Percentiles rank a stretch among this genome's conserved stretches.
phyloP scores from a whole-genome alignment of 179 eudicot species.

The Drosera spatulata region DNA sequence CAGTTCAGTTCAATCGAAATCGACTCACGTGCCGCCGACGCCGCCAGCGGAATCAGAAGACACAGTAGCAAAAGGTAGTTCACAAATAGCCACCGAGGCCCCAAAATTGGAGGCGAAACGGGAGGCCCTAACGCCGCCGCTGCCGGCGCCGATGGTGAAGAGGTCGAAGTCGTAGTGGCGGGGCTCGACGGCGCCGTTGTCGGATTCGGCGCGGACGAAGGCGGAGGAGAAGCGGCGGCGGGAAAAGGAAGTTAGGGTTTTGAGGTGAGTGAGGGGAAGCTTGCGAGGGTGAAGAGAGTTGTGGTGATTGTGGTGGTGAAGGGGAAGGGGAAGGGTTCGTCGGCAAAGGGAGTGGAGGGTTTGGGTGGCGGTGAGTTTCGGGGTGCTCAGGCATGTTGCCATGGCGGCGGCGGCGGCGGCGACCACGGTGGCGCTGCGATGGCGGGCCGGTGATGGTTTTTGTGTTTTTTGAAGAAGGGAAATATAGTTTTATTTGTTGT shows the following conservation, averaged over 20 bases:
- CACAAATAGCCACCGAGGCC: constrained; percentile 51
- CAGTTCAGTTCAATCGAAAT: too few relatives aligned
- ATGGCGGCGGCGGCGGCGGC: too few relatives aligned
- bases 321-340: constrained; percentile 17
- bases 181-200: constrained; percentile 23
- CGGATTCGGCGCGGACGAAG: constrained; percentile 27
- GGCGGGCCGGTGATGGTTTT: too few relatives aligned
- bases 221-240: constrained; percentile 16
- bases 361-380: neutral
- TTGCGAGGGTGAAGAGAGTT: constrained; percentile 3
- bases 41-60: constrained; percentile 47
- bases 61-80: constrained; percentile 43
- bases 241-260: constrained; percentile 13
- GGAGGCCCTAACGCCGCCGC: constrained; percentile 61
- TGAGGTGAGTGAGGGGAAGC: constrained; percentile 7
- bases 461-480: too few relatives aligned
- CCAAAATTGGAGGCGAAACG: constrained; percentile 54
- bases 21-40: constrained; percentile 50
- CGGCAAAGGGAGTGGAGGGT: constrained; percentile 26
- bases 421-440: too few relatives aligned
- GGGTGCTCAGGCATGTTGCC: too few relatives aligned
- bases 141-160: constrained; percentile 61
- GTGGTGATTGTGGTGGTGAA: constrained; percentile 15
- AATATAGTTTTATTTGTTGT: too few relatives aligned
- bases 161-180: constrained; percentile 42